Evolutionary conservation across 2,329 filamentous ascomycete genomes (phyloP).

Genomic region (Xylariaceae sp.): DNA sequence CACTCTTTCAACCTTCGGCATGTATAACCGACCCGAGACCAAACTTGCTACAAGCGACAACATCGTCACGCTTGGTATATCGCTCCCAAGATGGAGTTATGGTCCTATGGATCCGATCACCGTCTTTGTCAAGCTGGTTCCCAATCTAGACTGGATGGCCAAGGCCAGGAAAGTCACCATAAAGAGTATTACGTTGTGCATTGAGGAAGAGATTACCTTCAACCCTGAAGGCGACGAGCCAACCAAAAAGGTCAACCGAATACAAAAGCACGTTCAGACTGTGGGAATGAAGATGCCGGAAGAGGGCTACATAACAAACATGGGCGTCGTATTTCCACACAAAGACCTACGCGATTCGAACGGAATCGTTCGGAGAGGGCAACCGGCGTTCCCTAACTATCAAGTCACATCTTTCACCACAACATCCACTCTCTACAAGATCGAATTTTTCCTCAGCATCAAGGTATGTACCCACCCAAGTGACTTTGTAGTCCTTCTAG

Average conservation of each 20-base stretch:
- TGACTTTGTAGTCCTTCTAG: not conserved
- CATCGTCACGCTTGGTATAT: constrained; percentile 85
- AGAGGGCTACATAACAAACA: constrained; percentile 85
- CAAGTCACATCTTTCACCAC: constrained; percentile 89
- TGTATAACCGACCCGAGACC: constrained; percentile 95
- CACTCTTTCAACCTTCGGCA: constrained; percentile 95
- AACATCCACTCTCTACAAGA: constrained; percentile 90
- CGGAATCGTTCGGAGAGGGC: constrained; percentile 78
- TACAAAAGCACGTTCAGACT: constrained; percentile 76
- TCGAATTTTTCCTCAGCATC: constrained; percentile 92
- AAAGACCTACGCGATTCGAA: constrained; percentile 84
- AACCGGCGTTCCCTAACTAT: constrained; percentile 83
- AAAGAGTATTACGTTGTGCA: constrained; percentile 84
- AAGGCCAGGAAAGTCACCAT: constrained; percentile 92
- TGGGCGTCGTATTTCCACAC: constrained; percentile 84
- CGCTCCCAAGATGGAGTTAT: constrained; percentile 92
- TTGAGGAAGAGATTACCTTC: constrained; percentile 98
- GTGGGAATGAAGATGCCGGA: constrained; percentile 84
- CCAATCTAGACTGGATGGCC: constrained; percentile 83
- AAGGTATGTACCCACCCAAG: constrained; percentile 57
- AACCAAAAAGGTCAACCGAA: constrained; percentile 78
- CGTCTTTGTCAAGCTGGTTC: constrained; percentile 89
- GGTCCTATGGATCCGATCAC: constrained; percentile 91
- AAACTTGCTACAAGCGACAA: constrained; percentile 84
- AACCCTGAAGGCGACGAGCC: constrained; percentile 97